phyloP scores from a whole-genome alignment of 352 stramenopile genomes.

The Phytopythium sindhum region DNA sequence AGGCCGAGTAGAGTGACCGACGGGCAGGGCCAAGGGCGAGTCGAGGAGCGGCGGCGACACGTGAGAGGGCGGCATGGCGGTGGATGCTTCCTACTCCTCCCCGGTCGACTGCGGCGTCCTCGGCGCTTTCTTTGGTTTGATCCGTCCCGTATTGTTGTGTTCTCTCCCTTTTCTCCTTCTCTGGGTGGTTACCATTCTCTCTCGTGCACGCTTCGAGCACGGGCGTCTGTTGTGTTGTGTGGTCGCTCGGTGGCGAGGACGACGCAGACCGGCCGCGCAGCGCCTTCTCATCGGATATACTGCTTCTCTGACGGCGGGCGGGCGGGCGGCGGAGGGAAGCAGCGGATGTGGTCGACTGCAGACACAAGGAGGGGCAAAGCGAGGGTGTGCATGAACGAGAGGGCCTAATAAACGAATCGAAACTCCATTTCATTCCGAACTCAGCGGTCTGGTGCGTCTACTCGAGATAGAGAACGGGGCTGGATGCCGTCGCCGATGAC shows the following conservation, averaged over 20 bases:
- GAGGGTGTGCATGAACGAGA: neutral
- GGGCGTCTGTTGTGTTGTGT: neutral
- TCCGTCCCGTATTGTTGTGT: slow-evolving; percentile 7
- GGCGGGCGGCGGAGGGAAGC: neutral
- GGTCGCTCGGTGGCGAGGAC: neutral
- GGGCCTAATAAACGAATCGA: neutral
- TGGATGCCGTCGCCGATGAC: slow-evolving; percentile 27
- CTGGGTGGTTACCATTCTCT: slow-evolving; percentile 6
- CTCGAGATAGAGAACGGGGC: slow-evolving; percentile 9
- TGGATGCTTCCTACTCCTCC: neutral
- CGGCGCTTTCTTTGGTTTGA: slow-evolving; percentile 1
- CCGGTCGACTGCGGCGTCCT: neutral
- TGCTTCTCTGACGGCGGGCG: neutral
- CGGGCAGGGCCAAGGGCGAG: slow-evolving; percentile 6
- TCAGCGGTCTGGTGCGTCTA: neutral
- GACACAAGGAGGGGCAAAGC: neutral
- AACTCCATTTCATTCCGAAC: slow-evolving; percentile 12
- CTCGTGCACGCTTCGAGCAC: slow-evolving; percentile 5
- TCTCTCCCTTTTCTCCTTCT: neutral
- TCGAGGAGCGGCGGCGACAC: neutral
- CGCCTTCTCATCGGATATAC: neutral
- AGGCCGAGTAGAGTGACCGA: slow-evolving; percentile 15
- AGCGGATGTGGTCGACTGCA: neutral
- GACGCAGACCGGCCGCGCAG: neutral
- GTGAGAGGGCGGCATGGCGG: neutral